phyloP scores from a whole-genome alignment of 78 protist genomes.

The Isochrysis galbana region DNA sequence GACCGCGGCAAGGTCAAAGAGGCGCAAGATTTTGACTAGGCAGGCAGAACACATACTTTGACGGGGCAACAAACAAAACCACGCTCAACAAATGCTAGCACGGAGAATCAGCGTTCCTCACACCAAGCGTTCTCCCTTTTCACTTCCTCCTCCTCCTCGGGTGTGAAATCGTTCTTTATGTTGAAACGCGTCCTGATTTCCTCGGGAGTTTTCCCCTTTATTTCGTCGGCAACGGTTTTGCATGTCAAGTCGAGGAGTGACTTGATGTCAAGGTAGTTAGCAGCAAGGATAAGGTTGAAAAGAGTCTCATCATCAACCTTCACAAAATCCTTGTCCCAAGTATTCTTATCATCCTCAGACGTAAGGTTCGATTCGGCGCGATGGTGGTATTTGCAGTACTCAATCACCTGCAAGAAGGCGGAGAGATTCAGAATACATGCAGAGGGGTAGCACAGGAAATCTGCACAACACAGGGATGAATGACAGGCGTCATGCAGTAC shows the following conservation, averaged over 20 bases:
- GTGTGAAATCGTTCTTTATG: constrained; percentile 58
- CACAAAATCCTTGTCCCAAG: constrained; percentile 26
- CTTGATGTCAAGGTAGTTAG: constrained; percentile 35
- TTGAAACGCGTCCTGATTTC: constrained; percentile 49
- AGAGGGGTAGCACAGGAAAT: too few relatives aligned
- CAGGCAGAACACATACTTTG: too few relatives aligned
- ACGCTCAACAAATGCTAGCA: too few relatives aligned
- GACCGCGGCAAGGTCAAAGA: too few relatives aligned
- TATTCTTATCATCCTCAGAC: not conserved
- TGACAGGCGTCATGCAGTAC: too few relatives aligned
- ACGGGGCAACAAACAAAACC: too few relatives aligned
- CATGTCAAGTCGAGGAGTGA: constrained; percentile 14
- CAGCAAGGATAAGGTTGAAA: constrained; percentile 34
- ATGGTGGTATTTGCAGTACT: constrained; percentile 35
- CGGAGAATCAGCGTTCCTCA: constrained; percentile 47
- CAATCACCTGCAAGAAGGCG: too few relatives aligned
- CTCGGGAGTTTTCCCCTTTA: constrained; percentile 51
- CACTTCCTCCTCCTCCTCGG: constrained; percentile 62
- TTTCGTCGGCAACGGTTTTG: constrained; percentile 28
- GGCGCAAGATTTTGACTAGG: too few relatives aligned
- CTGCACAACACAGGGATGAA: too few relatives aligned
- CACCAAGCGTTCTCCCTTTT: constrained; percentile 54
- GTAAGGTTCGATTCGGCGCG: not conserved
- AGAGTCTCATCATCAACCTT: constrained; percentile 38
- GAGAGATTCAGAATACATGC: too few relatives aligned